phyloP scores from a whole-genome alignment of 1,139 yeast genomes.

The Wickerhamomyces sp. region DNA sequence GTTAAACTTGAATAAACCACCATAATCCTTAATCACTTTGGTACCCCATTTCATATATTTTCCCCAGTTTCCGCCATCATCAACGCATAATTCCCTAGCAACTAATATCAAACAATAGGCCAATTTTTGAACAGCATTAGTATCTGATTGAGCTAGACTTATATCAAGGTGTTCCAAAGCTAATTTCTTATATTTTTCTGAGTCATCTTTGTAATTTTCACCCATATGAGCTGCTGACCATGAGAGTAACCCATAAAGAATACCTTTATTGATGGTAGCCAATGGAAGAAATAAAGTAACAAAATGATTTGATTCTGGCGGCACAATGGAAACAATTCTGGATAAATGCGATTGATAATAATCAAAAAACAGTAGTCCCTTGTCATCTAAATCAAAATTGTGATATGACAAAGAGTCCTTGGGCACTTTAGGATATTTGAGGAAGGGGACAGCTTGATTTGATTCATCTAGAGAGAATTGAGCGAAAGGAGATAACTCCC shows the following conservation, averaged over 20 bases:
- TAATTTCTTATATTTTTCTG: slow-evolving; percentile 39
- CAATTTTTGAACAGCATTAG: slow-evolving; percentile 34
- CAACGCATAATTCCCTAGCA: slow-evolving; percentile 72
- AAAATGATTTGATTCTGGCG: slow-evolving; percentile 62
- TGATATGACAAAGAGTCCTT: neutral
- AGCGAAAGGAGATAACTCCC: neutral
- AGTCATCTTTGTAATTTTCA: slow-evolving; percentile 33
- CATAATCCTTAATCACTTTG: slow-evolving; percentile 49
- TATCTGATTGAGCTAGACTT: slow-evolving; percentile 27
- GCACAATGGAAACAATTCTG: slow-evolving; percentile 58
- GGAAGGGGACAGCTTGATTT: too few species aligned
- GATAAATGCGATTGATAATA: slow-evolving; percentile 63
- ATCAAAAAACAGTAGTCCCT: slow-evolving; percentile 50
- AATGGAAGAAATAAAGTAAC: slow-evolving; percentile 72
- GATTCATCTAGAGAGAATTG: neutral
- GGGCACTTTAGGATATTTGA: too few species aligned
- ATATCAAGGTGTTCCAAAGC: slow-evolving; percentile 43
- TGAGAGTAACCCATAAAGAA: slow-evolving; percentile 64
- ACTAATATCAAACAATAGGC: slow-evolving; percentile 65
- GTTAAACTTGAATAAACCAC: slow-evolving; percentile 49
- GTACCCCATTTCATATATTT: slow-evolving; percentile 59
- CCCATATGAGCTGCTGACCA: slow-evolving; percentile 59
- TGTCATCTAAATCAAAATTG: slow-evolving; percentile 29
- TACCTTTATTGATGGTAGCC: slow-evolving; percentile 66
- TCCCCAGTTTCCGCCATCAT: slow-evolving; percentile 71